Conservation (phyloP, 2,329 filamentous ascomycete species). For the Dothidotthia symphoricarpi region DNA sequence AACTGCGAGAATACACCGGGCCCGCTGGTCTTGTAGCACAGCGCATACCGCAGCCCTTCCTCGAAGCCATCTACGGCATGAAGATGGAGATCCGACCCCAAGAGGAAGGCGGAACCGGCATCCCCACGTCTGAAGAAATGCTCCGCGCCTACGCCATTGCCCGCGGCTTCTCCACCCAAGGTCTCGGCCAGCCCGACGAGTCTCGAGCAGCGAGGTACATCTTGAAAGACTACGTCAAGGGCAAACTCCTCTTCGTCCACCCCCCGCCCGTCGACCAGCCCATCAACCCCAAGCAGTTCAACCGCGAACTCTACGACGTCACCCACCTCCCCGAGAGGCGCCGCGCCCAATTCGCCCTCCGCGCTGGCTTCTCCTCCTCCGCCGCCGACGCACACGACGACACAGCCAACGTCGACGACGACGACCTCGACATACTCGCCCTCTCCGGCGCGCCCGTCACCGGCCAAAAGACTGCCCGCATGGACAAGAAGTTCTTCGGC, state of each 20-base stretch:
- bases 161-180: slow-evolving; percentile 85
- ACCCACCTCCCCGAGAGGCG: slow-evolving; percentile 79
- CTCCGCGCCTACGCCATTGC: slow-evolving; percentile 83
- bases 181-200: slow-evolving; percentile 88
- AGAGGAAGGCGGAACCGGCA: slow-evolving; percentile 90
- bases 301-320: slow-evolving; percentile 82
- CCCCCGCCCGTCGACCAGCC: slow-evolving; percentile 69
- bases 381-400: slow-evolving; percentile 26
- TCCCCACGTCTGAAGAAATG: slow-evolving; percentile 80
- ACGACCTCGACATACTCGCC: slow-evolving; percentile 52
- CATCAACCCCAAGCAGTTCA: slow-evolving; percentile 75
- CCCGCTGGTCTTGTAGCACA: slow-evolving; percentile 79
- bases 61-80: slow-evolving; percentile 93
- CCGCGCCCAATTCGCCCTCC: slow-evolving; percentile 60
- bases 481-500: slow-evolving; percentile 91
- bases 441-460: slow-evolving; percentile 39
- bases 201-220: slow-evolving; percentile 85
- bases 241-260: slow-evolving; percentile 88
- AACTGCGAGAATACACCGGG: slow-evolving; percentile 88
- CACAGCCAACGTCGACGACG: slow-evolving; percentile 44
- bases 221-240: slow-evolving; percentile 96
- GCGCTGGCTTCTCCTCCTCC: slow-evolving; percentile 41
- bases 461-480: slow-evolving; percentile 69
- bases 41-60: slow-evolving; percentile 80
- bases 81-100: slow-evolving; percentile 74